These are phyloP conservation scores for Xanthoconium purpureum DNA, from an alignment of 768 basidiomycete species.

Conservation along the genomic window DNA sequence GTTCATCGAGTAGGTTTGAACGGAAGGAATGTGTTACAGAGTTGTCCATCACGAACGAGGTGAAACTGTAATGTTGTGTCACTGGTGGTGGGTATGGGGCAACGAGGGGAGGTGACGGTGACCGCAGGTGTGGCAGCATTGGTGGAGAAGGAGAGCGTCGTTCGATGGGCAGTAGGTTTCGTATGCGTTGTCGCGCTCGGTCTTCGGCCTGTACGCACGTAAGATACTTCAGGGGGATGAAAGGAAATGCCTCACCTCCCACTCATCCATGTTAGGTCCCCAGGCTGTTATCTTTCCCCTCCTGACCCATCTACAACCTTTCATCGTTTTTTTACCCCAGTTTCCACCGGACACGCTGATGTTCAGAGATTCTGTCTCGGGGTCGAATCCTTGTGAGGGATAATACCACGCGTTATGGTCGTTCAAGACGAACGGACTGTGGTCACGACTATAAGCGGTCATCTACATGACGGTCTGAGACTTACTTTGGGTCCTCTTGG, in stretches of 20 bases:
- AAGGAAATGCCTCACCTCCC: slow-evolving; percentile 55
- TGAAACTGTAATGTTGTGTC: slow-evolving; percentile 68
- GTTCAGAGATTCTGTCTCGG: slow-evolving; percentile 56
- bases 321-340: slow-evolving; percentile 78
- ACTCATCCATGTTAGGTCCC: slow-evolving; percentile 82
- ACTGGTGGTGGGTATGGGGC: slow-evolving; percentile 73
- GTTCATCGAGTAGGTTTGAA: slow-evolving; percentile 70
- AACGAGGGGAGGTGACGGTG: slow-evolving; percentile 73
- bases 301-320: slow-evolving; percentile 79
- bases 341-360: slow-evolving; percentile 60
- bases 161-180: slow-evolving; percentile 56
- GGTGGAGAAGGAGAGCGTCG: slow-evolving; percentile 71
- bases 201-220: slow-evolving; percentile 61
- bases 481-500: slow-evolving; percentile 34
- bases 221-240: slow-evolving; percentile 6
- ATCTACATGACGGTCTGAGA: not conserved
- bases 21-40: slow-evolving; percentile 83
- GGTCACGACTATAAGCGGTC: slow-evolving; percentile 7
- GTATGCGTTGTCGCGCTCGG: slow-evolving; percentile 77
- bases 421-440: slow-evolving; percentile 50
- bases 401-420: slow-evolving; percentile 84
- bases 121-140: slow-evolving; percentile 68
- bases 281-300: slow-evolving; percentile 79
- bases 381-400: slow-evolving; percentile 71
- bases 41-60: slow-evolving; percentile 84